These are phyloP conservation scores for Cytospora paraplurivora DNA, from an alignment of 2,329 filamentous ascomycete species.

Conservation along the genomic window DNA sequence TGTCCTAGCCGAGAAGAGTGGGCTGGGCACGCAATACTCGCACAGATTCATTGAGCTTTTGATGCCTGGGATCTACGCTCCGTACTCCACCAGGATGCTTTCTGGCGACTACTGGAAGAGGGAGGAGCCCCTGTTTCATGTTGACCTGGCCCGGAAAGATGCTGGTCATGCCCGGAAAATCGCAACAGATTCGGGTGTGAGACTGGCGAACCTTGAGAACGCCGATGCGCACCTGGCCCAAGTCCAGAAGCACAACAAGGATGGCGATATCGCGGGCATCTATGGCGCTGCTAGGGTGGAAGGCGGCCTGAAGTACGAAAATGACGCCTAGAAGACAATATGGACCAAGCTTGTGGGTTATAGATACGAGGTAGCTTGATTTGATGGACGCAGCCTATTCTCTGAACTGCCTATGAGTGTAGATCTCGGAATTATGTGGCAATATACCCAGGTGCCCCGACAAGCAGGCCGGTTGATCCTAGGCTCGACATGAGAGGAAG, in stretches of 20 bases:
- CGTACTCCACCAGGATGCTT: slow-evolving; percentile 74
- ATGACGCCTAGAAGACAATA: slow-evolving; percentile 42
- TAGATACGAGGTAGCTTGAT: not conserved
- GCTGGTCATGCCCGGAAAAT: slow-evolving; percentile 71
- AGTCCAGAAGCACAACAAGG: slow-evolving; percentile 66
- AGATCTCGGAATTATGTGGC: not conserved
- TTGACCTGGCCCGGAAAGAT: slow-evolving; percentile 83
- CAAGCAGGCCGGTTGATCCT: not conserved
- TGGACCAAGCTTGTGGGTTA: not conserved
- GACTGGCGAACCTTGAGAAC: slow-evolving; percentile 65
- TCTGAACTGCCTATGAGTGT: not conserved
- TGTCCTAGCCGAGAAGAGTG: slow-evolving; percentile 77
- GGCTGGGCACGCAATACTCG: slow-evolving; percentile 69
- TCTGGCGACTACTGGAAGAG: slow-evolving; percentile 75
- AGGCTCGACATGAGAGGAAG: too few species aligned
- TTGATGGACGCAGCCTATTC: not conserved
- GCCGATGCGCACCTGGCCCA: slow-evolving; percentile 68
- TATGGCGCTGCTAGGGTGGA: slow-evolving; percentile 80
- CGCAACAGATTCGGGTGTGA: slow-evolving; percentile 63
- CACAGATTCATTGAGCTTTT: slow-evolving; percentile 72
- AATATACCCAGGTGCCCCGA: not conserved
- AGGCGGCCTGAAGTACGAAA: slow-evolving; percentile 74
- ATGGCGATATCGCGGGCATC: slow-evolving; percentile 78
- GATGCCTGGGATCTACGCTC: slow-evolving; percentile 74
- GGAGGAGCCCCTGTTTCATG: slow-evolving; percentile 78